These are phyloP conservation scores for Hydrangea macrophylla DNA, from an alignment of 148 eudicot genomes.

Conservation along the genomic window DNA sequence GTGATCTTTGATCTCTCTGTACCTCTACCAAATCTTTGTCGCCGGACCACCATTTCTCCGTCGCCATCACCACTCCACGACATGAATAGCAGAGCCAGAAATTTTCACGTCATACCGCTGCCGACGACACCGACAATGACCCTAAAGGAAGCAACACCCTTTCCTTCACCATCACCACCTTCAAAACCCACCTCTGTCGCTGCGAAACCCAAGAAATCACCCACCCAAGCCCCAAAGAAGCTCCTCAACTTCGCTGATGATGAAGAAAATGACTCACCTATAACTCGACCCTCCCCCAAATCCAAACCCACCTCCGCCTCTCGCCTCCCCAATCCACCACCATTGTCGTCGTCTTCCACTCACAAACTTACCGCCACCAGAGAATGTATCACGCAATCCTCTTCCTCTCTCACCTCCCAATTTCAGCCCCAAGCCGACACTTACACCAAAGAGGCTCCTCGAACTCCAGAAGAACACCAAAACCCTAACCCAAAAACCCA, in stretches of 20 bases:
- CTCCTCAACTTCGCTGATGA: slow-evolving; percentile 83
- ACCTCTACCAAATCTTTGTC: too few species aligned
- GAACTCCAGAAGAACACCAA: slow-evolving; percentile 85
- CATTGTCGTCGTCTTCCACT: slow-evolving; percentile 39
- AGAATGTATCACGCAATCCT: slow-evolving; percentile 39
- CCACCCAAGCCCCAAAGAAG: slow-evolving; percentile 36
- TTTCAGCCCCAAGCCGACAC: slow-evolving; percentile 79
- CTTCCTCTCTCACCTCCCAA: slow-evolving; percentile 42
- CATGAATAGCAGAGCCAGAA: slow-evolving; percentile 48
- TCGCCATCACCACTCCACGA: slow-evolving; percentile 11
- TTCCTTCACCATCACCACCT: slow-evolving; percentile 9
- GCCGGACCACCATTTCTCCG: too few species aligned
- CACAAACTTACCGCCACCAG: slow-evolving; percentile 53
- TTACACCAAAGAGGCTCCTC: slow-evolving; percentile 79
- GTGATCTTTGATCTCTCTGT: too few species aligned
- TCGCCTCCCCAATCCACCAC: slow-evolving; percentile 35
- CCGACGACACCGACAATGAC: slow-evolving; percentile 18
- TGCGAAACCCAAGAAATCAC: slow-evolving; percentile 38
- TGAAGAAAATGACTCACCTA: slow-evolving; percentile 52
- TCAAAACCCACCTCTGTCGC: slow-evolving; percentile 19
- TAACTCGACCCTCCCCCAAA: slow-evolving; percentile 33
- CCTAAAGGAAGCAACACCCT: too few species aligned
- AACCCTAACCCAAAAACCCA: slow-evolving; percentile 44
- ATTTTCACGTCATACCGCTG: slow-evolving; percentile 75
- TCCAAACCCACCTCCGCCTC: slow-evolving; percentile 26